Evolutionary conservation across 2,329 filamentous ascomycete genomes (phyloP).

Genomic region (Pseudonectria foliicola): DNA sequence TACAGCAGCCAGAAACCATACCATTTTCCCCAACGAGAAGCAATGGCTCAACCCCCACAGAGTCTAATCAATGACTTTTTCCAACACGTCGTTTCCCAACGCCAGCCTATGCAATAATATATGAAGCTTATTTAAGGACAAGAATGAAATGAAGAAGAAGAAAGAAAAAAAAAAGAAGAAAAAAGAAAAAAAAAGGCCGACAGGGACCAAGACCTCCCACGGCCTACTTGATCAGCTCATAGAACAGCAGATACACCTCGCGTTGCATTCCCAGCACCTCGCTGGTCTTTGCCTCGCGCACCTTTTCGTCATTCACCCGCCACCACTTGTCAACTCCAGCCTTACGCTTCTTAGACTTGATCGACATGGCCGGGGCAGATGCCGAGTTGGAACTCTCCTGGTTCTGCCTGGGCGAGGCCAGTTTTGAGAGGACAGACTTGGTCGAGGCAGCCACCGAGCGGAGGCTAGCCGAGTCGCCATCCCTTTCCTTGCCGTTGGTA

Average conservation of each 20-base stretch:
- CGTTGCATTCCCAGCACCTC: conserved; percentile 91
- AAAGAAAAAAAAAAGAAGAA: conserved; percentile 3
- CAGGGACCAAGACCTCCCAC: background rate
- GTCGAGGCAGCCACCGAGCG: conserved; percentile 51
- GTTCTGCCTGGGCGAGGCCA: conserved; percentile 33
- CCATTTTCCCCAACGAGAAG: too few relatives aligned
- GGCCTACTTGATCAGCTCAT: conserved; percentile 53
- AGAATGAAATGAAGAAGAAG: conserved; percentile 9
- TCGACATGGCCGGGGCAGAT: conserved; percentile 16
- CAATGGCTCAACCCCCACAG: too few relatives aligned
- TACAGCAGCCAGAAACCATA: too few relatives aligned
- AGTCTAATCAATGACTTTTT: too few relatives aligned
- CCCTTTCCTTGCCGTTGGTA: conserved; percentile 29
- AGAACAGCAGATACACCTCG: conserved; percentile 94
- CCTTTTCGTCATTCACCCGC: conserved; percentile 95
- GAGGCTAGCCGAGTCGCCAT: conserved; percentile 45
- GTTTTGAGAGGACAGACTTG: conserved; percentile 44
- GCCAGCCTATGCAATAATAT: too few relatives aligned
- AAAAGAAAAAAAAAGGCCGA: conserved; percentile 2
- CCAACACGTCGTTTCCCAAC: too few relatives aligned
- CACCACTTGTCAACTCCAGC: conserved; percentile 70
- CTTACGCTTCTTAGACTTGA: conserved; percentile 49
- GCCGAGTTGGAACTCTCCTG: conserved; percentile 17
- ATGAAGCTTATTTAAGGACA: too few relatives aligned
- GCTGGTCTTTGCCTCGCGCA: conserved; percentile 86